These are phyloP conservation scores for Penicillium daleae DNA, from an alignment of 495 filamentous ascomycete species.

Conservation along the genomic window DNA sequence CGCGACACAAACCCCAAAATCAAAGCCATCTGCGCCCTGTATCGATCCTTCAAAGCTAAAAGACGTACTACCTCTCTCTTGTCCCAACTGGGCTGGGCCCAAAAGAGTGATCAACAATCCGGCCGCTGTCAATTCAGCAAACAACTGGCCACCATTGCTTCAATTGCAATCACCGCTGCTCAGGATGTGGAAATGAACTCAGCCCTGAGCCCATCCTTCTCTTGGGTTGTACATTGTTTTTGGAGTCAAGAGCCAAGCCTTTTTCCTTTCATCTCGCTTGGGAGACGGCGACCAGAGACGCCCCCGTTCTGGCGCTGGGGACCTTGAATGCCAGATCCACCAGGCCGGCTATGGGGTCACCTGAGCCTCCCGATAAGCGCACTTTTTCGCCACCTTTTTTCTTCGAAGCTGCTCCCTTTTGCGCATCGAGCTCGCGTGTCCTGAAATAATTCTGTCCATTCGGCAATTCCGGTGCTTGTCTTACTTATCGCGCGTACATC, in stretches of 20 bases:
- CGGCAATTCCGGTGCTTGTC: neutral
- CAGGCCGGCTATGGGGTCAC: constrained; percentile 26
- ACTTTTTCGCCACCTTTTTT: constrained; percentile 30
- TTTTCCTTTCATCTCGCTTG: neutral
- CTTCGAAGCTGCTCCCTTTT: neutral
- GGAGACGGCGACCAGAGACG: neutral
- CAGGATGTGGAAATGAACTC: neutral
- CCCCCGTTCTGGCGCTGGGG: neutral
- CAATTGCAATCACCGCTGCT: neutral
- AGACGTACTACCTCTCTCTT: neutral
- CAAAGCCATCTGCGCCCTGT: constrained; percentile 27
- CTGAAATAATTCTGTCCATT: neutral
- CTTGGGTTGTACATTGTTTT: constrained; percentile 13
- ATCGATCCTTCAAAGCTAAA: constrained; percentile 2
- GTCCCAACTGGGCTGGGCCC: neutral
- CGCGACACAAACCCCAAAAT: constrained; percentile 14
- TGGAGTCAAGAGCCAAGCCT: constrained; percentile 4
- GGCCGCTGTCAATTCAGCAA: neutral
- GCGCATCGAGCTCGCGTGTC: neutral
- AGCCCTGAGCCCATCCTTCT: constrained; percentile 14
- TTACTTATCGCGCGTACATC: neutral
- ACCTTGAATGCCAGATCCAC: constrained; percentile 24
- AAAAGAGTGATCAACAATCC: neutral
- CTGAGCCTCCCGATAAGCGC: constrained; percentile 33
- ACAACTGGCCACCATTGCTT: neutral